Base-by-base conservation (phyloP, 495 filamentous ascomycete genomes). In the Penicillium goetzii region DNA sequence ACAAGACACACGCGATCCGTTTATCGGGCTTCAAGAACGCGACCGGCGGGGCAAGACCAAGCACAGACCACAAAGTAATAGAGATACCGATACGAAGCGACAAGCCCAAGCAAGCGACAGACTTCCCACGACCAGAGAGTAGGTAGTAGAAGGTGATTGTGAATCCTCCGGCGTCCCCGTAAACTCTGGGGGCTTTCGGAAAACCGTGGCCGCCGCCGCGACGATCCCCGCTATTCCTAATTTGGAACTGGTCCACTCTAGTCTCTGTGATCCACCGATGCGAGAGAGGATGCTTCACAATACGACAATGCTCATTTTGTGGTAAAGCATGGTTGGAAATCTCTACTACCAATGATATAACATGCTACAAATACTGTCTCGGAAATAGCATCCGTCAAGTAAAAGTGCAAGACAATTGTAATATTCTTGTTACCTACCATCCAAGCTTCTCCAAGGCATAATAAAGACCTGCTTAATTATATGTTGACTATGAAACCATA, bases 1-100 rank as follows among this genome's bases (percentile, higher is more conserved):
- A 72, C 69, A 21, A 65, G 54, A 63, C 55, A 63, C 55, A 65
- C 68, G 63, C 63, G 66, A 71, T 66, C 59, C 30, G 55, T 28
- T 51, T 11, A 7, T 53, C 51, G 25, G 45, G 33, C 54, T 57
- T 41, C 54, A 25, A 47, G 14, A 49, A 59, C 54, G 28, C 54
- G 63, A 54, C 43, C 21, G 47, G 17, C 36, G 32, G 47, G 14
- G 12, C 19, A 36, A 14, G 36, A 32, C 28, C 25, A 19, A 40
- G 30, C 6, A 53, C 15, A 57, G 21, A 41, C 23, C 19, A 40
- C 23, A 3, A 32, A 23, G 9, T n/a, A 25, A 4, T 19, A 25
- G 19, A 43, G 11, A 33, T 2, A 11, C 26, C 6, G 9, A 28
- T 38, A 40, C 0, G 12, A 30, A 41, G 36, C 33, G 21, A 57